Evolutionary conservation across 2,329 filamentous ascomycete genomes (phyloP).

Genomic region (Domatiomyces catenatus): DNA sequence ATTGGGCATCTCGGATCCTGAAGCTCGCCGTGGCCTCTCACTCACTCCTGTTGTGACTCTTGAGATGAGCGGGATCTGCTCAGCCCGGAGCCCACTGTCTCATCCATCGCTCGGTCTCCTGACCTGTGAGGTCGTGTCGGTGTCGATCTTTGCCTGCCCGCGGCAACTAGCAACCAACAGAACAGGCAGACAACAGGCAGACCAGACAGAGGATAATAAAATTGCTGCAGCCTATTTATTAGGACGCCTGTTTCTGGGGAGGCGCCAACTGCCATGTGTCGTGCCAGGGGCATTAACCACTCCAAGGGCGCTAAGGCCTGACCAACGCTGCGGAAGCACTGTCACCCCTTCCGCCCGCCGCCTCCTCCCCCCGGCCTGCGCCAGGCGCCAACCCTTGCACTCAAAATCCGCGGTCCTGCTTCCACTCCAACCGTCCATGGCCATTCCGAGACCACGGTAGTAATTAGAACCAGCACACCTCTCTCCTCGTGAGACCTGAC

Average conservation of each 20-base stretch:
- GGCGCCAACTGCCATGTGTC: neutral
- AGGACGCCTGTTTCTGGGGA: neutral
- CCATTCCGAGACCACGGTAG: neutral
- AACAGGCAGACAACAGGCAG: too few species aligned
- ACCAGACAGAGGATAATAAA: neutral
- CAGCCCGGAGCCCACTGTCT: neutral
- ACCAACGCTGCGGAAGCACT: conserved; percentile 31
- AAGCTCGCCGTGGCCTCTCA: neutral
- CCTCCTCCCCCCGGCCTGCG: too few species aligned
- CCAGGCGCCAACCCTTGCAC: neutral
- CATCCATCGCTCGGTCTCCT: neutral
- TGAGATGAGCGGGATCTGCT: neutral
- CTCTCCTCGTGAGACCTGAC: neutral
- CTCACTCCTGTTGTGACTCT: neutral
- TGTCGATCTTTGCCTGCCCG: neutral
- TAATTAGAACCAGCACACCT: neutral
- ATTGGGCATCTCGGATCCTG: neutral
- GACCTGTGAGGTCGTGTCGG: neutral
- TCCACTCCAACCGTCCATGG: neutral
- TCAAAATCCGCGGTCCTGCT: neutral
- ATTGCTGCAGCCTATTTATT: neutral
- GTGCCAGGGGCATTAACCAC: neutral
- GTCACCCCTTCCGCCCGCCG: conserved; percentile 18
- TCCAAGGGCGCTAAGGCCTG: conserved; percentile 30
- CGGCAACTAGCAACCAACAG: neutral